phyloP scores from a whole-genome alignment of 192 early-diverging fungal species.

The Backusella parvicylindrica region DNA sequence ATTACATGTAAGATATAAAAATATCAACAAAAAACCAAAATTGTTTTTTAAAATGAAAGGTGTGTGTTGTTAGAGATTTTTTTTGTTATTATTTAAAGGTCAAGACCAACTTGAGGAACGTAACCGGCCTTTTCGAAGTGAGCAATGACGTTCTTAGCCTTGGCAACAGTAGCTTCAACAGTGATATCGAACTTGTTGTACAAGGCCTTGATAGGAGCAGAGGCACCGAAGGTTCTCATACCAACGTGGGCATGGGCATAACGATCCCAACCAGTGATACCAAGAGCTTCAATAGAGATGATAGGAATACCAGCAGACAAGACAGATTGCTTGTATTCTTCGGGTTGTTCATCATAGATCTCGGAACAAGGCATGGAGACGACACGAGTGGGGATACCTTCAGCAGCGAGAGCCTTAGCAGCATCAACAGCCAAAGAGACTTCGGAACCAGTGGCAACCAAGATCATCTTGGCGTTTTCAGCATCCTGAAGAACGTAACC shows the following conservation, averaged over 20 bases:
- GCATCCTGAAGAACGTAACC: conserved; percentile 78
- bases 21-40: neutral
- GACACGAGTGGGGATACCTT: conserved; percentile 67
- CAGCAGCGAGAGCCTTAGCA: conserved; percentile 65
- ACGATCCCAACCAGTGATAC: conserved; percentile 86
- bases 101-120: conserved; percentile 34
- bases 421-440: conserved; percentile 84
- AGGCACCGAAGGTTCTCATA: conserved; percentile 88
- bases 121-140: conserved; percentile 64
- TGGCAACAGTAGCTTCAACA: conserved; percentile 64
- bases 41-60: neutral
- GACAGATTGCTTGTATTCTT: conserved; percentile 81
- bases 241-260: conserved; percentile 90
- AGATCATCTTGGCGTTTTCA: conserved; percentile 57
- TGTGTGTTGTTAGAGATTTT: neutral
- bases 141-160: conserved; percentile 76
- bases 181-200: conserved; percentile 87
- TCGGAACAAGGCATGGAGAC: conserved; percentile 94
- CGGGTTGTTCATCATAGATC: conserved; percentile 82
- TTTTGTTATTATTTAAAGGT: conserved; percentile 15
- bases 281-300: conserved; percentile 84
- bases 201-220: conserved; percentile 78
- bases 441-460: conserved; percentile 92
- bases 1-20: conserved; percentile 6
- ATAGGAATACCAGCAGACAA: conserved; percentile 77